Conservation (phyloP, 2,329 filamentous ascomycete species). For the Nemania sp. region DNA sequence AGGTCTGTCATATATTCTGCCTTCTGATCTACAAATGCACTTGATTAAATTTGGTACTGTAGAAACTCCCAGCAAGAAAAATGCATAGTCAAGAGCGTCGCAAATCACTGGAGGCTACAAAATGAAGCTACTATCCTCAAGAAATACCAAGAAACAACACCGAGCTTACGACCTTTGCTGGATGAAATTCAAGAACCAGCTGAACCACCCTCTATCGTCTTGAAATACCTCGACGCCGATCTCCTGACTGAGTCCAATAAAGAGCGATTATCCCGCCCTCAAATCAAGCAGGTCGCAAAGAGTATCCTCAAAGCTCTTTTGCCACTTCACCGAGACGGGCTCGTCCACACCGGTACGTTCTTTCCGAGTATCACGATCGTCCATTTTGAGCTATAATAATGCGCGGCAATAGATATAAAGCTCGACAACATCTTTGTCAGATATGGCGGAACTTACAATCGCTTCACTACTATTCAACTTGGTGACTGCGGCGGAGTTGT, state of each 20-base stretch:
- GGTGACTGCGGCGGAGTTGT: neutral
- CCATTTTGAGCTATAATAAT: too few relatives aligned
- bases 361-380: too few relatives aligned
- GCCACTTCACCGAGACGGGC: slow-evolving; percentile 32
- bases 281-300: slow-evolving; percentile 35
- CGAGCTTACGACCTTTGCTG: neutral
- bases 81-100: slow-evolving; percentile 1
- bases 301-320: slow-evolving; percentile 30
- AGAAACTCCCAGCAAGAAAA: neutral
- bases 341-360: slow-evolving; percentile 33
- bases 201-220: slow-evolving; percentile 23
- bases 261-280: slow-evolving; percentile 13
- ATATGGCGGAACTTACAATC: too few relatives aligned
- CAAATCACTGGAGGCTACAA: neutral
- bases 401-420: slow-evolving; percentile 29
- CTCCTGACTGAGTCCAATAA: slow-evolving; percentile 27
- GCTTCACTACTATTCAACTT: slow-evolving; percentile 1
- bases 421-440: slow-evolving; percentile 35
- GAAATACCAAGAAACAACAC: neutral
- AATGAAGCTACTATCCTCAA: slow-evolving; percentile 1
- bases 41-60: neutral
- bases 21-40: neutral
- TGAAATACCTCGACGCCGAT: slow-evolving; percentile 33
- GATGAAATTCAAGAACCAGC: slow-evolving; percentile 5
- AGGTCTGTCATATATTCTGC: neutral